These are phyloP conservation scores for Ulvella scutata DNA, from an alignment of 139 green algal genomes.

Conservation along the genomic window DNA sequence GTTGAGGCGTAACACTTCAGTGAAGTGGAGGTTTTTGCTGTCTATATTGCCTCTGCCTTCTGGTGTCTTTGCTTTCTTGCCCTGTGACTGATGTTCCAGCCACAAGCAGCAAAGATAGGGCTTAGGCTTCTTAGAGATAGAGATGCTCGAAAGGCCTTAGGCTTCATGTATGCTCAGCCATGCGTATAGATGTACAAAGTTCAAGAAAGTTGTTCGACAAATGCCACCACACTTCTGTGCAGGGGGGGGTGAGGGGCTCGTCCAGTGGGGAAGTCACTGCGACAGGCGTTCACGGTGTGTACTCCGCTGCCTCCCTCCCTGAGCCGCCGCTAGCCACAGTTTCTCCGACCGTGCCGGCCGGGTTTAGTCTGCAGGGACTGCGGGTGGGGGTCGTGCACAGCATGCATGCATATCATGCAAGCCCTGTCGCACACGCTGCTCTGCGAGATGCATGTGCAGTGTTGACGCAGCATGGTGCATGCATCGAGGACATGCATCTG, in stretches of 20 bases:
- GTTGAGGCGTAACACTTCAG: too few relatives aligned
- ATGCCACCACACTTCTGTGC: too few relatives aligned
- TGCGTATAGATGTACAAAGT: too few relatives aligned
- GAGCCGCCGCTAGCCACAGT: neutral
- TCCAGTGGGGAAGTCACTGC: neutral
- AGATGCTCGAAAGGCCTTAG: too few relatives aligned
- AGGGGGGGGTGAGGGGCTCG: neutral
- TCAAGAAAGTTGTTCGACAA: too few relatives aligned
- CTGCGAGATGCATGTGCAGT: neutral
- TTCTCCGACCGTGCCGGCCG: neutral
- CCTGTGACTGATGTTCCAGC: too few relatives aligned
- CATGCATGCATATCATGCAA: neutral
- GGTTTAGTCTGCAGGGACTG: neutral
- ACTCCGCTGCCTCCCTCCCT: neutral
- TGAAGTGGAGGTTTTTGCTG: too few relatives aligned
- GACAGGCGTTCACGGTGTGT: neutral
- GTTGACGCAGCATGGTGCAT: neutral
- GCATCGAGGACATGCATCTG: neutral
- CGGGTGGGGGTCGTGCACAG: neutral
- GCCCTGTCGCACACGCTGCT: neutral
- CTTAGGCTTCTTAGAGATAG: too few relatives aligned
- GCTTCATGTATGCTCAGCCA: too few relatives aligned
- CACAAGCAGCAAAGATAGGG: too few relatives aligned
- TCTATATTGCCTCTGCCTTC: too few relatives aligned
- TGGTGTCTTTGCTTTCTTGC: too few relatives aligned